These are phyloP conservation scores for Myxozyma vanderwaltii DNA, from an alignment of 805 yeast genomes.

Conservation along the genomic window DNA sequence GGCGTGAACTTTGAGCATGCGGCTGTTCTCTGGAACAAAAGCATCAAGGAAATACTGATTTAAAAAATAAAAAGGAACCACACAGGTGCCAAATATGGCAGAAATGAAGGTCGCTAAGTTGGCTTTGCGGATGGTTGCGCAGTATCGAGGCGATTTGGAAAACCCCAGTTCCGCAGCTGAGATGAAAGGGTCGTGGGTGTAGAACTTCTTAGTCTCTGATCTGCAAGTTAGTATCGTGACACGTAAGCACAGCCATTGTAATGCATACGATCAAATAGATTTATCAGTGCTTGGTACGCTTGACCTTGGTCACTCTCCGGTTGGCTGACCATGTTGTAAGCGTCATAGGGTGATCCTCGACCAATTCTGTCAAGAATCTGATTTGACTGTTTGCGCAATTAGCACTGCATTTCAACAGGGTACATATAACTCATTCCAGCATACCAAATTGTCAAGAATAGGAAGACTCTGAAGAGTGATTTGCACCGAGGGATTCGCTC, in stretches of 20 bases:
- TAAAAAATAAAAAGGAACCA: slow-evolving; percentile 82
- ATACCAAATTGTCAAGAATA: slow-evolving; percentile 66
- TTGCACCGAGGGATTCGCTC: slow-evolving; percentile 22
- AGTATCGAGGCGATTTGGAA: slow-evolving; percentile 43
- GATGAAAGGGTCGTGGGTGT: slow-evolving; percentile 70
- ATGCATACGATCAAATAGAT: slow-evolving; percentile 60
- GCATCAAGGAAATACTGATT: slow-evolving; percentile 84
- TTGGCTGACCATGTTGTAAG: slow-evolving; percentile 66
- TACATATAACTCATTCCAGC: no score
- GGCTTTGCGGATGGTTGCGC: slow-evolving; percentile 71
- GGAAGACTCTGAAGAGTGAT: slow-evolving; percentile 49
- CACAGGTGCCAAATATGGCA: slow-evolving; percentile 82
- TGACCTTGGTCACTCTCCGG: slow-evolving; percentile 64
- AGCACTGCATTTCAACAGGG: neutral
- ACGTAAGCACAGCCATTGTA: neutral
- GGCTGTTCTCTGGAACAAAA: slow-evolving; percentile 72
- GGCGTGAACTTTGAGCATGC: slow-evolving; percentile 78
- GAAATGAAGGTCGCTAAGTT: slow-evolving; percentile 85
- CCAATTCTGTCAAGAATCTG: slow-evolving; percentile 70
- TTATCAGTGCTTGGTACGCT: slow-evolving; percentile 65
- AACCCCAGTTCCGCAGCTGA: slow-evolving; percentile 58
- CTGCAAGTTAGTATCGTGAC: neutral
- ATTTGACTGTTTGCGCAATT: slow-evolving; percentile 50
- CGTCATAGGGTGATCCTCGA: slow-evolving; percentile 76
- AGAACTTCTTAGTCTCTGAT: slow-evolving; percentile 63